A percentile compares a stretch with the other conserved stretches of the same genome.
Evolutionary conservation across 129 eudicot genomes (phyloP).

Genomic region (Chrysanthemum makinoi): DNA sequence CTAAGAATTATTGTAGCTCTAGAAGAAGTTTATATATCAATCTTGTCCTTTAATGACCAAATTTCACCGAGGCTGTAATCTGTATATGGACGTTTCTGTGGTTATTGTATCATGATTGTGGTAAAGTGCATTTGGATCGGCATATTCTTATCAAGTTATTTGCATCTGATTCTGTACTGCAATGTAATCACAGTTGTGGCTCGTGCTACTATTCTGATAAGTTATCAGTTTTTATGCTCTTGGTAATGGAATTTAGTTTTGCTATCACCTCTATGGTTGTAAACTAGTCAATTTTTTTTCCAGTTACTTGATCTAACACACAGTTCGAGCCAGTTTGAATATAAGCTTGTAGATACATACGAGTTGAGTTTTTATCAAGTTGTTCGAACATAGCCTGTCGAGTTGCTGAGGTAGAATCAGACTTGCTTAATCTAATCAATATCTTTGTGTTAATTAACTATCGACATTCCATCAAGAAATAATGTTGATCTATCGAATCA

Average conservation of each 20-base stretch:
- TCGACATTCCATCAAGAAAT: no score
- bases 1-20: conserved; percentile 31
- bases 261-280: not conserved
- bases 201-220: not conserved
- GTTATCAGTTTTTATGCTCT: not conserved
- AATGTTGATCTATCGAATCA: no score
- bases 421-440: no score
- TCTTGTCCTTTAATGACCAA: conserved; percentile 10
- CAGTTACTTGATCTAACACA: no score
- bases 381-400: no score
- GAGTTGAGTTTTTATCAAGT: no score
- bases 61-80: conserved; percentile 4
- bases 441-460: no score
- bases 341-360: no score
- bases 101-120: conserved; percentile 22
- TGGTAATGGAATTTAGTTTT: no score
- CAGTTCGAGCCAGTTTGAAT: no score
- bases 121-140: conserved; percentile 17
- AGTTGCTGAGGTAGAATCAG: no score
- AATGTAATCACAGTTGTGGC: not conserved
- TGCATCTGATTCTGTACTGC: no score
- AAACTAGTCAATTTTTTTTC: not conserved
- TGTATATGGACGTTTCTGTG: conserved; percentile 37
- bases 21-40: conserved; percentile 40
- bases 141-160: not conserved